Conservation (phyloP, 352 stramenopile species). For the Globisporangium barbulae region DNA sequence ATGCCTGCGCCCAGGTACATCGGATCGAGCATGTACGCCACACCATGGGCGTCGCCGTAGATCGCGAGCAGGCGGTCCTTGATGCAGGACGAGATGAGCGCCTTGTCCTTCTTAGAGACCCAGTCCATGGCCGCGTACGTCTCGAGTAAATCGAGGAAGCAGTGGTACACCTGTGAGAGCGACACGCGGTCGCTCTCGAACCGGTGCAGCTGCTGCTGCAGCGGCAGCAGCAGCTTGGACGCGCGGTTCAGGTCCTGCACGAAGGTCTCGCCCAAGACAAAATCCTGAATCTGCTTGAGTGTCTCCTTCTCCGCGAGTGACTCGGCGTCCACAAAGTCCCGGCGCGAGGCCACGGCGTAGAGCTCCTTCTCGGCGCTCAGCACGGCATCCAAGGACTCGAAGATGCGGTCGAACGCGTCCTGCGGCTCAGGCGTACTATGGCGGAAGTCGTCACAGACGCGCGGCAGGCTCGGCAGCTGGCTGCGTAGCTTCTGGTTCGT, state of each 20-base stretch:
- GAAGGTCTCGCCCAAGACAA: constrained; percentile 62
- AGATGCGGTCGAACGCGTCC: constrained; percentile 20
- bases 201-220: constrained; percentile 50
- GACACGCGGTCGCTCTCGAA: constrained; percentile 38
- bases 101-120: constrained; percentile 74
- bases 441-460: not conserved
- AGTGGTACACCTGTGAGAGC: constrained; percentile 55
- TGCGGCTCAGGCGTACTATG: too few species aligned
- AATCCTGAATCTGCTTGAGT: constrained; percentile 56
- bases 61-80: constrained; percentile 62
- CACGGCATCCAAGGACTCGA: constrained; percentile 41
- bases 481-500: constrained; percentile 44
- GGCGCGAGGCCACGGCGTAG: constrained; percentile 46
- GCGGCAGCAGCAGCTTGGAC: constrained; percentile 47
- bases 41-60: constrained; percentile 56
- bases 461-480: constrained; percentile 20
- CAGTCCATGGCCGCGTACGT: constrained; percentile 54
- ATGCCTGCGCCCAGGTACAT: constrained; percentile 45
- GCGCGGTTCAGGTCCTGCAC: constrained; percentile 53
- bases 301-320: constrained; percentile 39
- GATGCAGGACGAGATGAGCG: constrained; percentile 59
- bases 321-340: constrained; percentile 53
- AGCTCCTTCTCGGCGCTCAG: constrained; percentile 51
- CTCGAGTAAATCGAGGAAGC: constrained; percentile 43
- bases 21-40: constrained; percentile 60